Conservation (phyloP, 2,329 filamentous ascomycete genomes). For the Neonectria faginata region DNA sequence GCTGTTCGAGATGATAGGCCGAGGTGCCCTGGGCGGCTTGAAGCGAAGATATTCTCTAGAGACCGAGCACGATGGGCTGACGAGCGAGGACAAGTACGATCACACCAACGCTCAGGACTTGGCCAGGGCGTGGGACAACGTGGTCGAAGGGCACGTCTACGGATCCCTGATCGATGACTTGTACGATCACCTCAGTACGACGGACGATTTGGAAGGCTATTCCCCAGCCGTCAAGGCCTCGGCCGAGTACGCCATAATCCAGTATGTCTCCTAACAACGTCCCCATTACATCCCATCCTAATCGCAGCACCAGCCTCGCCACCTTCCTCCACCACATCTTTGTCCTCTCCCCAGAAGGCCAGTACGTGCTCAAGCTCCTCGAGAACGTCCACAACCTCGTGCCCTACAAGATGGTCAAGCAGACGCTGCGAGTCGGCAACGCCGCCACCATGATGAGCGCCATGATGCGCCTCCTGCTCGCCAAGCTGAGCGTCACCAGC, state of each 20-base stretch:
- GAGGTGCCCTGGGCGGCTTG: slow-evolving; percentile 73
- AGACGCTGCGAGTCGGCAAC: slow-evolving; percentile 81
- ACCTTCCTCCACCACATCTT: slow-evolving; percentile 81
- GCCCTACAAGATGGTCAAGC: slow-evolving; percentile 77
- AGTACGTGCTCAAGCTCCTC: slow-evolving; percentile 77
- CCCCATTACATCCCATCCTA: slow-evolving; percentile 27
- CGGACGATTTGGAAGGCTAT: slow-evolving; percentile 72
- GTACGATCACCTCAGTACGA: slow-evolving; percentile 70
- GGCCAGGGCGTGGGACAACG: slow-evolving; percentile 73
- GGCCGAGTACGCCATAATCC: slow-evolving; percentile 75
- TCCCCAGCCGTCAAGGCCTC: slow-evolving; percentile 71
- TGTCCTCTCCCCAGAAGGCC: slow-evolving; percentile 79
- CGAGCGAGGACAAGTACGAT: slow-evolving; percentile 64
- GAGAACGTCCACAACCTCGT: slow-evolving; percentile 77
- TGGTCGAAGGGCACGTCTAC: slow-evolving; percentile 74
- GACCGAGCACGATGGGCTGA: slow-evolving; percentile 6
- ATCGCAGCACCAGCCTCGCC: slow-evolving; percentile 73
- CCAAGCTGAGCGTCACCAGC: slow-evolving; percentile 80
- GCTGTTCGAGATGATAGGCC: slow-evolving; percentile 75
- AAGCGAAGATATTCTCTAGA: slow-evolving; percentile 23
- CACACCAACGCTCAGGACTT: slow-evolving; percentile 69
- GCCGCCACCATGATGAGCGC: slow-evolving; percentile 84
- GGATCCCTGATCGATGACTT: slow-evolving; percentile 74
- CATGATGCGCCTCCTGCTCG: slow-evolving; percentile 77
- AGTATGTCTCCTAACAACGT: slow-evolving; percentile 61